Evolutionary conservation across 768 basidiomycete genomes (phyloP).

Genomic region (Pleurotus citrinopileatus): DNA sequence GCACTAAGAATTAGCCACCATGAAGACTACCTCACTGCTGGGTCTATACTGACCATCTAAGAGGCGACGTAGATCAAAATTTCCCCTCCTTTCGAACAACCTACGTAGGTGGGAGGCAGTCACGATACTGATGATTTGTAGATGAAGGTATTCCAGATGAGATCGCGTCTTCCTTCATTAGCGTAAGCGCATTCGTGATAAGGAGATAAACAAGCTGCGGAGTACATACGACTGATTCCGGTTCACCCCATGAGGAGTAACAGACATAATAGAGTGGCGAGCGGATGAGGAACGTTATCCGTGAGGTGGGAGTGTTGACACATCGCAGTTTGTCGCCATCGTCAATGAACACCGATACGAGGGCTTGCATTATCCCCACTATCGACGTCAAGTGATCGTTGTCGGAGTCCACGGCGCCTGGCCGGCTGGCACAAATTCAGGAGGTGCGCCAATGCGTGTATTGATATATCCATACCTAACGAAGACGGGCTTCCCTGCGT

Average conservation of each 20-base stretch:
- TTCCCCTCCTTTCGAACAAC: conserved; percentile 86
- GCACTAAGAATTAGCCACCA: neutral
- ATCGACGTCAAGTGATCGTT: conserved; percentile 67
- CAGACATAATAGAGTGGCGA: conserved; percentile 91
- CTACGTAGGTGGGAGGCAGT: conserved; percentile 79
- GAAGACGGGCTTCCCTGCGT: conserved; percentile 98
- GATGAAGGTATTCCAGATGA: conserved; percentile 93
- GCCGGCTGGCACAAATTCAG: conserved; percentile 33
- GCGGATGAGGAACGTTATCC: conserved; percentile 85
- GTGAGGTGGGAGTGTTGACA: conserved; percentile 78
- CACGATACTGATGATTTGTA: conserved; percentile 90
- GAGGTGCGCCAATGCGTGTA: neutral
- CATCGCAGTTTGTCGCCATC: conserved; percentile 84
- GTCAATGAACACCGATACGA: conserved; percentile 94
- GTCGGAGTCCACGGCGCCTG: conserved; percentile 47
- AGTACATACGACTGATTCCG: conserved; percentile 84
- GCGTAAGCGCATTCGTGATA: conserved; percentile 23
- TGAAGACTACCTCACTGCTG: neutral
- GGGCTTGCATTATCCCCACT: conserved; percentile 91
- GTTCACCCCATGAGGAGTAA: conserved; percentile 91
- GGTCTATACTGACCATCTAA: conserved; percentile 51
- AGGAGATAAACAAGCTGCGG: neutral
- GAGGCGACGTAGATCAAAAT: conserved; percentile 84
- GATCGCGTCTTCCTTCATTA: conserved; percentile 80
- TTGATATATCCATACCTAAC: conserved; percentile 54